These are phyloP conservation scores for Ophiocordyceps camponoti-leonardi DNA, from an alignment of 2,329 filamentous ascomycete species.

Conservation along the genomic window DNA sequence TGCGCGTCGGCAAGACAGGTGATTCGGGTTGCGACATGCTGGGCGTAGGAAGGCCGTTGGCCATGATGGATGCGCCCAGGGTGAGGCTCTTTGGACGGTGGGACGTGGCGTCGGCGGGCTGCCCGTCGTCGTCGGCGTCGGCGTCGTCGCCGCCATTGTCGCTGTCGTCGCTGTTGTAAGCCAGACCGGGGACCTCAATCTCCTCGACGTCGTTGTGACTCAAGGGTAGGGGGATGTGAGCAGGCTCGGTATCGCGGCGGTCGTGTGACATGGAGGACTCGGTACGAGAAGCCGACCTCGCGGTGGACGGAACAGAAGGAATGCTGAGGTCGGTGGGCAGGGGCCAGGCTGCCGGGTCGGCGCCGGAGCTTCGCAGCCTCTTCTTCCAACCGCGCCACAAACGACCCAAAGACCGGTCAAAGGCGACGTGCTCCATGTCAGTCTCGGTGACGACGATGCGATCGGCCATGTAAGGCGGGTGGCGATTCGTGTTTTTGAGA, in stretches of 20 bases:
- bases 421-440: constrained; percentile 83
- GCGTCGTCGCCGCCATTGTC: constrained; percentile 23
- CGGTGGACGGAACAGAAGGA: constrained; percentile 1
- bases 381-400: constrained; percentile 96
- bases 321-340: constrained; percentile 27
- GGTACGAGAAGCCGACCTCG: background rate
- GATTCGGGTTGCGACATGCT: constrained; percentile 17
- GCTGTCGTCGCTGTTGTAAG: constrained; percentile 44
- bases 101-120: constrained; percentile 13
- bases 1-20: constrained; percentile 17
- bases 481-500: constrained; percentile 31
- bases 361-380: constrained; percentile 43
- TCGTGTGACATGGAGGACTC: constrained; percentile 3
- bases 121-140: constrained; percentile 29
- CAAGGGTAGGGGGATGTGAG: constrained; percentile 48
- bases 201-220: constrained; percentile 54
- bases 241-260: constrained; percentile 12
- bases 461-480: constrained; percentile 34
- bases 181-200: constrained; percentile 62
- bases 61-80: constrained; percentile 7
- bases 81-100: constrained; percentile 29
- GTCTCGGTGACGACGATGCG: constrained; percentile 71
- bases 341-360: constrained; percentile 28
- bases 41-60: constrained; percentile 14
- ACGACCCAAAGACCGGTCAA: constrained; percentile 75